phyloP scores from a whole-genome alignment of 1,139 yeast species.

The Eremothecium cymbalariae region DNA sequence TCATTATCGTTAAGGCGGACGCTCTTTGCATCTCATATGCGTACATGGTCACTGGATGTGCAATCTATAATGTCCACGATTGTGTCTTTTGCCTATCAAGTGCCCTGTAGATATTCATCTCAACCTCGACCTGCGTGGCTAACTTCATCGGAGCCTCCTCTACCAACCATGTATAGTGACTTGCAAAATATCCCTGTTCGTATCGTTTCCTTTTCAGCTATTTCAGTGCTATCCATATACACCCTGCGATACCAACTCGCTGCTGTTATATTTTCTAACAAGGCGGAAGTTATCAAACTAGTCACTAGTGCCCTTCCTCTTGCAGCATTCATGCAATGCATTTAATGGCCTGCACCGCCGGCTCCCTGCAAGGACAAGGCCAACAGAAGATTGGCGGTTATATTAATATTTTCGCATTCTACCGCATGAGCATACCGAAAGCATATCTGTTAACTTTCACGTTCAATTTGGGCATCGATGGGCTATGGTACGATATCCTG shows the following conservation, averaged over 20 bases:
- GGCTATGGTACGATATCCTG: constrained; percentile 63
- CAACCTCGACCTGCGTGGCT: constrained; percentile 69
- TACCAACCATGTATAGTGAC: constrained; percentile 28
- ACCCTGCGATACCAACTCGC: constrained; percentile 53
- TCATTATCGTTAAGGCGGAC: constrained; percentile 83
- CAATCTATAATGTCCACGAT: constrained; percentile 66
- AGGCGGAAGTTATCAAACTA: constrained; percentile 49
- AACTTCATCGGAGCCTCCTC: constrained; percentile 70
- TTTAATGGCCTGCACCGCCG: constrained; percentile 75
- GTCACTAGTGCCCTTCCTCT: constrained; percentile 52
- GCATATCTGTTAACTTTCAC: constrained; percentile 56
- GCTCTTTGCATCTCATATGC: constrained; percentile 30
- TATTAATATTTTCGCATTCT: constrained; percentile 70
- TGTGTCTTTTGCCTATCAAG: constrained; percentile 59
- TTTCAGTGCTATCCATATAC: constrained; percentile 45
- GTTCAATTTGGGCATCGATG: constrained; percentile 51
- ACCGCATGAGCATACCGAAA: constrained; percentile 63
- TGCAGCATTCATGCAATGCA: constrained; percentile 66
- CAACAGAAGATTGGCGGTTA: constrained; percentile 77
- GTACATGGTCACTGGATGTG: constrained; percentile 61
- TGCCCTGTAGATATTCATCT: constrained; percentile 68
- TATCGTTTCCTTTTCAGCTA: too few species aligned
- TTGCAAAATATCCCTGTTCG: constrained; percentile 25
- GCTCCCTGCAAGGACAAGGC: constrained; percentile 81
- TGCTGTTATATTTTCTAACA: constrained; percentile 52